Conservation (phyloP, 257 asterid genomes). For the Forsythia suspensa region DNA sequence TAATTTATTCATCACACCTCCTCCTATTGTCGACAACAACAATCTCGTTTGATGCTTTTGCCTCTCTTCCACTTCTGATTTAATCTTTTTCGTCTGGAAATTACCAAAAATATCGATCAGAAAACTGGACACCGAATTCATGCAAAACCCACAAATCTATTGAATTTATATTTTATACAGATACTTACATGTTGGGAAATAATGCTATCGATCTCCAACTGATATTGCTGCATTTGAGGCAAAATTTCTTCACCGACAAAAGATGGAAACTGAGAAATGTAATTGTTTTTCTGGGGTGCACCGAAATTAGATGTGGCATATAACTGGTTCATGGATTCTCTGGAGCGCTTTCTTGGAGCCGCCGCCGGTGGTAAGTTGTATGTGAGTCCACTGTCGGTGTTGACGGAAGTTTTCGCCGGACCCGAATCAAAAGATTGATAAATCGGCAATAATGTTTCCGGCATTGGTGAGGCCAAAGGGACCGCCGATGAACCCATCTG, state of each 20-base stretch:
- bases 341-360: slow-evolving; percentile 51
- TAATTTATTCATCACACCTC: slow-evolving; percentile 46
- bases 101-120: not conserved
- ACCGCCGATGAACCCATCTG: slow-evolving; percentile 40
- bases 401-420: slow-evolving; percentile 55
- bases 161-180: too few relatives aligned
- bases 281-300: slow-evolving; percentile 18
- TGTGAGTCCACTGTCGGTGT: slow-evolving; percentile 60
- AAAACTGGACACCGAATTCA: not conserved
- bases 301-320: slow-evolving; percentile 21
- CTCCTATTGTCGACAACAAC: slow-evolving; percentile 52
- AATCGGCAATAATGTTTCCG: slow-evolving; percentile 30
- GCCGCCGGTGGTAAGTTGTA: slow-evolving; percentile 27
- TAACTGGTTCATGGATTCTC: slow-evolving; percentile 43
- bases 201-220: slow-evolving; percentile 57
- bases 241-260: slow-evolving; percentile 40
- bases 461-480: slow-evolving; percentile 34
- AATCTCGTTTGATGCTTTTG: slow-evolving; percentile 59
- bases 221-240: slow-evolving; percentile 54
- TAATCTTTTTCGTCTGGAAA: slow-evolving; percentile 51
- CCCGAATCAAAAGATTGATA: slow-evolving; percentile 38
- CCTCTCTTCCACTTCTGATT: slow-evolving; percentile 65
- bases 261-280: slow-evolving; percentile 23
- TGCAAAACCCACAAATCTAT: not conserved
- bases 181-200: slow-evolving; percentile 66